Conservation (phyloP, 129 eudicot species). For the Pulicaria dysenterica region DNA sequence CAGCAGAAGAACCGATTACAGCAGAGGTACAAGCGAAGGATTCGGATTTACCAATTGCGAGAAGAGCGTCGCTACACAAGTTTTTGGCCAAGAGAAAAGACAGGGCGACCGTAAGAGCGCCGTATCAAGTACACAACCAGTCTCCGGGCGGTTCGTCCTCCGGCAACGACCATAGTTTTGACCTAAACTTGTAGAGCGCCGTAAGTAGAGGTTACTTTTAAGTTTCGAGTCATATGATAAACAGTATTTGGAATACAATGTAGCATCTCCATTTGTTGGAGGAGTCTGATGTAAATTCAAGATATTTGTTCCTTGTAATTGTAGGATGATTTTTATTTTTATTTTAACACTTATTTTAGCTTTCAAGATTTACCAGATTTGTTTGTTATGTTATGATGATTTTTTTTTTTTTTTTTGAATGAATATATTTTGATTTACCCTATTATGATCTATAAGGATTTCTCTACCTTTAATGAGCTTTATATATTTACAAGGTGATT, state of each 20-base stretch:
- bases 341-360: background rate
- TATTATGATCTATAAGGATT: too few relatives aligned
- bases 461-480: too few relatives aligned
- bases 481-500: too few relatives aligned
- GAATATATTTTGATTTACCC: too few relatives aligned
- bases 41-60: slow-evolving; percentile 73
- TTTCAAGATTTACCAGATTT: background rate
- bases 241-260: slow-evolving; percentile 11
- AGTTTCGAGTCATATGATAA: background rate
- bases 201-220: background rate
- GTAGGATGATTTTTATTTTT: background rate
- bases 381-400: background rate
- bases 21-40: slow-evolving; percentile 18
- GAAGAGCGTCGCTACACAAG: slow-evolving; percentile 72
- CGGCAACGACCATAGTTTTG: slow-evolving; percentile 35
- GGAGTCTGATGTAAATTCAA: slow-evolving; percentile 27
- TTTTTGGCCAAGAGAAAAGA: slow-evolving; percentile 78
- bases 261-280: background rate
- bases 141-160: slow-evolving; percentile 35
- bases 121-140: slow-evolving; percentile 30
- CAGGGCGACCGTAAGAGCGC: slow-evolving; percentile 51
- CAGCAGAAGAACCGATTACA: background rate
- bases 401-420: background rate
- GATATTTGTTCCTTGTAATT: slow-evolving; percentile 23
- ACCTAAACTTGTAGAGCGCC: slow-evolving; percentile 42